Evolutionary conservation across 73 alveolate genomes (phyloP).

Genomic region (Stentor coeruleus): DNA sequence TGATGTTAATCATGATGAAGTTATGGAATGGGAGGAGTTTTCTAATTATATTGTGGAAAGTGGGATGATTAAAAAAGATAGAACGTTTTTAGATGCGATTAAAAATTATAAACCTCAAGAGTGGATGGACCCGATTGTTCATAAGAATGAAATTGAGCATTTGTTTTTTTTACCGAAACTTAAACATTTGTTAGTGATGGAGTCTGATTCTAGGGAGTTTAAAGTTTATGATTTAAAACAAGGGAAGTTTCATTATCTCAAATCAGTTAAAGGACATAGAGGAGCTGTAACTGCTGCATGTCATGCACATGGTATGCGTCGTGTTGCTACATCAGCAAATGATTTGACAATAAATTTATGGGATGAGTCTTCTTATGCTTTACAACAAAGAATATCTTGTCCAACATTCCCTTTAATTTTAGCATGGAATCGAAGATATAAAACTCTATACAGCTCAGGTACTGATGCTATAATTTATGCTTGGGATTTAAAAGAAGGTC

Average conservation of each 20-base stretch:
- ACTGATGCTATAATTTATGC: slow-evolving; percentile 92
- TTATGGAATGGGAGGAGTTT: slow-evolving; percentile 97
- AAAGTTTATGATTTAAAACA: slow-evolving; percentile 86
- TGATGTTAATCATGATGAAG: slow-evolving; percentile 94
- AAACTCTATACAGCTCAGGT: slow-evolving; percentile 84
- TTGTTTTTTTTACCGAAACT: slow-evolving; percentile 83
- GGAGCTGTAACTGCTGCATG: slow-evolving; percentile 95
- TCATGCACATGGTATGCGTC: slow-evolving; percentile 70
- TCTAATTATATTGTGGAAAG: slow-evolving; percentile 92
- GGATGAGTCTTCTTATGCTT: slow-evolving; percentile 85
- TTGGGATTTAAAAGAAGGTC: slow-evolving; percentile 72
- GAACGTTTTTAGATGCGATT: slow-evolving; percentile 89
- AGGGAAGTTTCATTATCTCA: slow-evolving; percentile 53
- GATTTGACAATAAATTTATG: slow-evolving; percentile 93
- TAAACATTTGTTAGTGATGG: slow-evolving; percentile 89
- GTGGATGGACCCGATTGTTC: slow-evolving; percentile 80
- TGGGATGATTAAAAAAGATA: slow-evolving; percentile 90
- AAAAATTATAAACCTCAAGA: slow-evolving; percentile 84
- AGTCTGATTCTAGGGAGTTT: slow-evolving; percentile 86
- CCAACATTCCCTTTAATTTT: slow-evolving; percentile 41
- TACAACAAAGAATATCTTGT: slow-evolving; percentile 59
- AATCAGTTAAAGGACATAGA: slow-evolving; percentile 80
- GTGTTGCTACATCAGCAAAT: slow-evolving; percentile 92
- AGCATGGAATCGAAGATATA: slow-evolving; percentile 63
- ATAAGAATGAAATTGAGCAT: slow-evolving; percentile 89